phyloP scores from a whole-genome alignment of 805 yeast genomes.

The Tetrapisispora taiwanensis region DNA sequence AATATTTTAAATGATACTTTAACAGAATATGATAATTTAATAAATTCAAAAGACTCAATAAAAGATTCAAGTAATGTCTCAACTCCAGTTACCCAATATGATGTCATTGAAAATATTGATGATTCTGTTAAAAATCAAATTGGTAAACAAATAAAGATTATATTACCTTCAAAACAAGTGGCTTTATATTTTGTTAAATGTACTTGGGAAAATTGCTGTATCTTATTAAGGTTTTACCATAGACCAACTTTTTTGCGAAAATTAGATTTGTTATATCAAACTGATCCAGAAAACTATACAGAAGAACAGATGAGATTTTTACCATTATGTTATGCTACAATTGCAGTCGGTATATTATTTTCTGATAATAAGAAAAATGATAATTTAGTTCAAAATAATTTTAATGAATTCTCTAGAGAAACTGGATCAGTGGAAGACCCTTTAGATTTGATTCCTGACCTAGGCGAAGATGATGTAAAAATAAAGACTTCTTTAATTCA shows the following conservation, averaged over 20 bases:
- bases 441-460: background rate
- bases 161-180: constrained; percentile 66
- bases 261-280: constrained; percentile 62
- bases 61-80: background rate
- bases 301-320: constrained; percentile 69
- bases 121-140: constrained; percentile 14
- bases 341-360: constrained; percentile 81
- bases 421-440: no score
- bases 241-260: constrained; percentile 72
- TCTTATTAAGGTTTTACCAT: constrained; percentile 77
- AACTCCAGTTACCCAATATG: constrained; percentile 1
- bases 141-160: constrained; percentile 48
- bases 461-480: background rate
- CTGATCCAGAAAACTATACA: constrained; percentile 67
- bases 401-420: no score
- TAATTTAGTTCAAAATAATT: background rate
- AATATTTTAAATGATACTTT: background rate
- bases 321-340: constrained; percentile 72
- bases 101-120: constrained; percentile 14
- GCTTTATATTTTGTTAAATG: constrained; percentile 65
- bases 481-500: constrained; percentile 23
- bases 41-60: background rate
- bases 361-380: constrained; percentile 27
- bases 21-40: background rate
- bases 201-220: constrained; percentile 82